phyloP scores from a whole-genome alignment of 2,329 filamentous ascomycete genomes.

The Xylaria arbuscula region DNA sequence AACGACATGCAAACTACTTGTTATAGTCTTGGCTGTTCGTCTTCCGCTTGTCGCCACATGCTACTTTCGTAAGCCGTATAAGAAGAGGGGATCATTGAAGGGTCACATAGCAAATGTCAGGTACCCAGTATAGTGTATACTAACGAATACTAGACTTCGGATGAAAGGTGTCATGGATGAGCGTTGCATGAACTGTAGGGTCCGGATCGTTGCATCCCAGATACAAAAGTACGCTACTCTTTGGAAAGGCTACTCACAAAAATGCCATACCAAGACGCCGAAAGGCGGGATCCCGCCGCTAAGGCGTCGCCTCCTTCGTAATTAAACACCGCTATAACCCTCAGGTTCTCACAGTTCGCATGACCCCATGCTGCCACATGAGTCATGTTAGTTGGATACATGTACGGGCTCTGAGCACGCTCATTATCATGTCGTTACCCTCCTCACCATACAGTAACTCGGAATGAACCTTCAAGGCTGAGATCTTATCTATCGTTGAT shows the following conservation, averaged over 20 bases:
- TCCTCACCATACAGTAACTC: neutral
- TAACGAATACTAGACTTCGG: neutral
- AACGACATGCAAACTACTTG: constrained; percentile 25
- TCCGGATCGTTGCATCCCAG: neutral
- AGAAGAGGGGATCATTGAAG: constrained; percentile 17
- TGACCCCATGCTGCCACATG: constrained; percentile 19
- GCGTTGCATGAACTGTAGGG: neutral
- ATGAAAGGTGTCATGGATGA: neutral
- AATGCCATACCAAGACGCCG: constrained; percentile 8
- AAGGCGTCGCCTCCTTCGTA: constrained; percentile 16
- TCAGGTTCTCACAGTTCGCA: constrained; percentile 27
- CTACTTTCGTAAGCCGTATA: constrained; percentile 16
- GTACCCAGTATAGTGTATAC: neutral
- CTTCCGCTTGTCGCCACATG: constrained; percentile 24
- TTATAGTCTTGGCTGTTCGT: constrained; percentile 23
- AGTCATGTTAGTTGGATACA: constrained; percentile 1
- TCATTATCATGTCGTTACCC: neutral
- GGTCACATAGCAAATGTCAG: neutral
- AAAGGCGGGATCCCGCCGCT: constrained; percentile 10
- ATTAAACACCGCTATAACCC: constrained; percentile 3
- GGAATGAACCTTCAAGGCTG: neutral
- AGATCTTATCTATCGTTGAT: neutral
- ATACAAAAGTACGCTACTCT: neutral
- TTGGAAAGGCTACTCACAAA: neutral
- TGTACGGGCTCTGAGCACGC: constrained; percentile 8